Conservation (phyloP, 257 asterid species). For the Solanum phureja region DNA sequence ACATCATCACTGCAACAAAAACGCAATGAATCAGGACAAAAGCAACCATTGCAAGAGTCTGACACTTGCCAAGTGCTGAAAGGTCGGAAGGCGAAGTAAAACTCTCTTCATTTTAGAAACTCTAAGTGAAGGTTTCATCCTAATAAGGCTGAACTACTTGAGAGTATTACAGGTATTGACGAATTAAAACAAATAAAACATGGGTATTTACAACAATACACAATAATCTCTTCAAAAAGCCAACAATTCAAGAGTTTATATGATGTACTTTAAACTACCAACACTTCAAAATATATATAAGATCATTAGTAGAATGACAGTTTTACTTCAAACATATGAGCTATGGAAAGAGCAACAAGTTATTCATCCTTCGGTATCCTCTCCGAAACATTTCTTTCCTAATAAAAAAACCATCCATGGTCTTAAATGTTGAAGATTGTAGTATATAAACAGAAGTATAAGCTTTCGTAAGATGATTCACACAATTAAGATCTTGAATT, state of each 20-base stretch:
- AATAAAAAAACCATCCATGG: background rate
- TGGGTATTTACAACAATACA: background rate
- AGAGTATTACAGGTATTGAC: background rate
- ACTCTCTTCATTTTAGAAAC: background rate
- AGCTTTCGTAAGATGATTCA: background rate
- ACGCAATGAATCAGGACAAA: background rate
- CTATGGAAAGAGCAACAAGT: background rate
- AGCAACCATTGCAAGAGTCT: background rate
- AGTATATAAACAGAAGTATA: background rate
- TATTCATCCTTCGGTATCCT: background rate
- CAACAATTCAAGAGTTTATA: background rate
- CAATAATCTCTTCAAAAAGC: background rate
- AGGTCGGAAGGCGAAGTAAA: background rate
- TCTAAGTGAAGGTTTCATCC: background rate
- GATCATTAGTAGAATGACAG: background rate
- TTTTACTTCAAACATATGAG: background rate
- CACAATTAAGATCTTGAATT: background rate
- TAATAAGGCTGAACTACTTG: background rate
- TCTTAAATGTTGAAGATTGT: too few species aligned
- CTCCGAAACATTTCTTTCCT: background rate
- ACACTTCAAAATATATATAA: background rate
- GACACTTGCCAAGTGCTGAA: background rate
- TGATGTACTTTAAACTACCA: background rate
- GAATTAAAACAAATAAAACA: background rate
- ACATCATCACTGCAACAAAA: conserved; percentile 75